phyloP scores from a whole-genome alignment of 225 moss, liverwort and hornwort species.

The Lunularia cruciata region DNA sequence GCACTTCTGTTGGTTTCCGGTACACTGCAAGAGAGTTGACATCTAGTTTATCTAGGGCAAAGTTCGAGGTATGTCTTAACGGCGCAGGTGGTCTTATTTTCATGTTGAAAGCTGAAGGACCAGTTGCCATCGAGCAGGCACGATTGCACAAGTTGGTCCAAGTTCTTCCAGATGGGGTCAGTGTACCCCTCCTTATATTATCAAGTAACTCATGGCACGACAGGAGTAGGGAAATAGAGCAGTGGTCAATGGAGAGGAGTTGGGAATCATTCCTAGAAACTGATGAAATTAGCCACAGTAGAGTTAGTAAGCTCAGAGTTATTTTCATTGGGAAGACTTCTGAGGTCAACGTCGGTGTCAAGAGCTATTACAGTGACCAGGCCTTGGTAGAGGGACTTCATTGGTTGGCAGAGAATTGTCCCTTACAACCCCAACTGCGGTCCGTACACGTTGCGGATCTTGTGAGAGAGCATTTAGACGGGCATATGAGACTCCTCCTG shows the following conservation, averaged over 20 bases:
- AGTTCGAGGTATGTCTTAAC: constrained; percentile 30
- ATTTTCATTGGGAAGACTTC: constrained; percentile 57
- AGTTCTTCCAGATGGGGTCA: constrained; percentile 61
- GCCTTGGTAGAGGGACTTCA: constrained; percentile 66
- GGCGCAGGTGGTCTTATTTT: constrained; percentile 76
- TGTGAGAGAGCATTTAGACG: constrained; percentile 59
- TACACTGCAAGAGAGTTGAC: constrained; percentile 57
- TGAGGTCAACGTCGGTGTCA: constrained; percentile 37
- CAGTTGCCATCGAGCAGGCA: constrained; percentile 49
- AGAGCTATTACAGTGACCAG: constrained; percentile 56
- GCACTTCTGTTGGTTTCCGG: constrained; percentile 54
- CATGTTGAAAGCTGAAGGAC: constrained; percentile 52
- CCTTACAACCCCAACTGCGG: constrained; percentile 68
- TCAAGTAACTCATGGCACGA: constrained; percentile 47
- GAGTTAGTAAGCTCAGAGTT: constrained; percentile 57
- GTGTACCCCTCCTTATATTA: constrained; percentile 76
- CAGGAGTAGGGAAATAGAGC: constrained; percentile 41
- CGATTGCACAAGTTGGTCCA: constrained; percentile 65
- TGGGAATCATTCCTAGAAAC: constrained; percentile 57
- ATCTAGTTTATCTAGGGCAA: constrained; percentile 22
- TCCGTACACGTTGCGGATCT: constrained; percentile 65
- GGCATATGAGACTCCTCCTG: constrained; percentile 54
- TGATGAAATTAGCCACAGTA: constrained; percentile 51
- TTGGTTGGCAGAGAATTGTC: constrained; percentile 69
- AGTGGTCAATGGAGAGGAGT: constrained; percentile 35